Evolutionary conservation across 2,329 filamentous ascomycete genomes (phyloP).

Genomic region (Chaetoscypha palmicola): DNA sequence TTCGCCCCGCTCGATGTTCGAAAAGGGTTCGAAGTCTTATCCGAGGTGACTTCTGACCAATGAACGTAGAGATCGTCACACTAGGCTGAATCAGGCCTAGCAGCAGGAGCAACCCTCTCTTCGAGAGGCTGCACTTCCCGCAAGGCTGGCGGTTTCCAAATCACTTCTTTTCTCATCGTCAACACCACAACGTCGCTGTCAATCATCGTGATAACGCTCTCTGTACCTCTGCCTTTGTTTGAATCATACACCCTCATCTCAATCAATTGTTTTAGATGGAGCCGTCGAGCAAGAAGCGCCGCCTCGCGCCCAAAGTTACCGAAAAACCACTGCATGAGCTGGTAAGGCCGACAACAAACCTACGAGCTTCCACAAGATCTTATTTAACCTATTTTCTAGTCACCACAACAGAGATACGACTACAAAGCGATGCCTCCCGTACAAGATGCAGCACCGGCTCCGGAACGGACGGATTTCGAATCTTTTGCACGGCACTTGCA

Average conservation of each 20-base stretch:
- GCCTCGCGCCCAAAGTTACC: slow-evolving; percentile 31
- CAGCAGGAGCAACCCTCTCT: slow-evolving; percentile 2
- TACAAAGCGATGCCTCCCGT: slow-evolving; percentile 27
- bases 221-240: slow-evolving; percentile 1
- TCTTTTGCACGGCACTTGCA: slow-evolving; percentile 60
- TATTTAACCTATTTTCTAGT: slow-evolving; percentile 18
- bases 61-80: no score
- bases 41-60: no score
- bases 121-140: slow-evolving; percentile 6
- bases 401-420: slow-evolving; percentile 27
- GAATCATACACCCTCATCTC: slow-evolving; percentile 3
- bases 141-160: slow-evolving; percentile 12
- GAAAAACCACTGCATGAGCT: slow-evolving; percentile 30
- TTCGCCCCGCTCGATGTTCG: no score
- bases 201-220: slow-evolving; percentile 19
- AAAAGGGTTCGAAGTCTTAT: no score
- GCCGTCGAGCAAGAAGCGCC: slow-evolving; percentile 31
- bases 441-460: slow-evolving; percentile 27
- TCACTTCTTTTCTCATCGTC: slow-evolving; percentile 14
- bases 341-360: slow-evolving; percentile 18
- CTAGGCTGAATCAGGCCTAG: no score
- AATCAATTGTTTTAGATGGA: slow-evolving; percentile 26
- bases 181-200: slow-evolving; percentile 14
- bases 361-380: not conserved
- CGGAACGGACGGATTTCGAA: slow-evolving; percentile 48